A percentile compares a stretch with the other conserved stretches of the same genome.
phyloP scores from a whole-genome alignment of 163 green algal species.

The Volvox carteri region DNA sequence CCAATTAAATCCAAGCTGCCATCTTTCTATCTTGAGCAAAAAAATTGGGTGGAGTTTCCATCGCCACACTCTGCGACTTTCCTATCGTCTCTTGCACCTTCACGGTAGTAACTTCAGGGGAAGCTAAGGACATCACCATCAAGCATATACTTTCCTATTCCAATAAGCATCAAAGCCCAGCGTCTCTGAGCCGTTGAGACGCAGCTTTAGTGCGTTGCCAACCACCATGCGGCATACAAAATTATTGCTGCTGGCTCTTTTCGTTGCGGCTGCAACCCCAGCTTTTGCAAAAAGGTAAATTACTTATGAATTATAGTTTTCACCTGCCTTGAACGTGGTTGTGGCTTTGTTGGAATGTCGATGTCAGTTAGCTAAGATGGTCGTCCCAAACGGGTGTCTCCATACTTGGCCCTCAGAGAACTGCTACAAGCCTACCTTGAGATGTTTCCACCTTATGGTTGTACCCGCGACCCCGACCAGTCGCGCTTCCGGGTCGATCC shows the following conservation, averaged over 20 bases:
- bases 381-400: too few species aligned
- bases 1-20: background rate
- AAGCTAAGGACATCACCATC: background rate
- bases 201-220: background rate
- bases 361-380: background rate
- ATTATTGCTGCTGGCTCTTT: conserved; percentile 1
- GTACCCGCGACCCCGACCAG: background rate
- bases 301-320: background rate
- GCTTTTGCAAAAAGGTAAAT: conserved; percentile 16
- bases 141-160: background rate
- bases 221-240: conserved; percentile 5
- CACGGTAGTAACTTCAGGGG: background rate
- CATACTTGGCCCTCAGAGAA: background rate
- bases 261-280: background rate
- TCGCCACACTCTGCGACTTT: background rate
- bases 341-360: background rate
- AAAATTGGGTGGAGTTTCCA: background rate
- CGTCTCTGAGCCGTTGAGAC: background rate
- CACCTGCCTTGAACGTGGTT: too few species aligned
- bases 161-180: background rate
- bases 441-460: conserved; percentile 22
- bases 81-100: background rate
- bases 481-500: conserved; percentile 41
- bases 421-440: conserved; percentile 8
- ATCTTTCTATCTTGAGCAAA: background rate